Evolutionary conservation across 2,329 filamentous ascomycete genomes (phyloP).

Genomic region (Aureobasidium pullulans): DNA sequence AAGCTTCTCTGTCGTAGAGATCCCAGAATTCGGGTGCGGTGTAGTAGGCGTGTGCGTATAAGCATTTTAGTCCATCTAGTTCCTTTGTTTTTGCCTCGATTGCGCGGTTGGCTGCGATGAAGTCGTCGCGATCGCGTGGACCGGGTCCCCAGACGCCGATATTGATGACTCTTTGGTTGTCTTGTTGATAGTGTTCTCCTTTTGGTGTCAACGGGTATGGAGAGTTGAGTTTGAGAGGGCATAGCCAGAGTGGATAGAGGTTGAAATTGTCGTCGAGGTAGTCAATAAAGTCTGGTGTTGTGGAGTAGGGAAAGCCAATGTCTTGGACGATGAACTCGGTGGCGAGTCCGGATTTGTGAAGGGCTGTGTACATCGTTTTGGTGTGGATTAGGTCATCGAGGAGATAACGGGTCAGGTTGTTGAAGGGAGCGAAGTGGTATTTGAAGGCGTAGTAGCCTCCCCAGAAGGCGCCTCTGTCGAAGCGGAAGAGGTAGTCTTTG

Average conservation of each 20-base stretch:
- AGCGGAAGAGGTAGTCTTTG: constrained; percentile 51
- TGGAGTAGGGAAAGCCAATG: constrained; percentile 49
- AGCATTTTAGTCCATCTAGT: constrained; percentile 74
- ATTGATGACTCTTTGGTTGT: constrained; percentile 38
- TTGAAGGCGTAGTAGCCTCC: constrained; percentile 52
- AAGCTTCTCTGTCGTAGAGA: constrained; percentile 54
- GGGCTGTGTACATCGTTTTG: constrained; percentile 53
- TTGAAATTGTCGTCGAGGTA: constrained; percentile 43
- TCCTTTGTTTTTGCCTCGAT: constrained; percentile 62
- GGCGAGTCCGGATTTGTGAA: constrained; percentile 51
- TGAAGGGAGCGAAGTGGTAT: constrained; percentile 57
- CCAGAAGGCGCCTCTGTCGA: constrained; percentile 61
- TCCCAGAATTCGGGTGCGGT: constrained; percentile 63
- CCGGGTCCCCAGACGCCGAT: constrained; percentile 75
- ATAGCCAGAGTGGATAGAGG: constrained; percentile 54
- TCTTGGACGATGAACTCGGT: constrained; percentile 57
- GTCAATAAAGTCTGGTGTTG: constrained; percentile 45
- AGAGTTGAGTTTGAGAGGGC: constrained; percentile 35
- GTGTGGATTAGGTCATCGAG: constrained; percentile 56
- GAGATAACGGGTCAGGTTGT: constrained; percentile 48
- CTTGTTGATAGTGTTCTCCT: neutral
- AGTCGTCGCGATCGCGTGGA: constrained; percentile 47
- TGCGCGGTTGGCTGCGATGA: constrained; percentile 61
- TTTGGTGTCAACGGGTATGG: constrained; percentile 11
- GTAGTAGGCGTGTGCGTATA: constrained; percentile 83